Conservation (phyloP, 192 early-diverging fungal species). For the Coemansia sp. region DNA sequence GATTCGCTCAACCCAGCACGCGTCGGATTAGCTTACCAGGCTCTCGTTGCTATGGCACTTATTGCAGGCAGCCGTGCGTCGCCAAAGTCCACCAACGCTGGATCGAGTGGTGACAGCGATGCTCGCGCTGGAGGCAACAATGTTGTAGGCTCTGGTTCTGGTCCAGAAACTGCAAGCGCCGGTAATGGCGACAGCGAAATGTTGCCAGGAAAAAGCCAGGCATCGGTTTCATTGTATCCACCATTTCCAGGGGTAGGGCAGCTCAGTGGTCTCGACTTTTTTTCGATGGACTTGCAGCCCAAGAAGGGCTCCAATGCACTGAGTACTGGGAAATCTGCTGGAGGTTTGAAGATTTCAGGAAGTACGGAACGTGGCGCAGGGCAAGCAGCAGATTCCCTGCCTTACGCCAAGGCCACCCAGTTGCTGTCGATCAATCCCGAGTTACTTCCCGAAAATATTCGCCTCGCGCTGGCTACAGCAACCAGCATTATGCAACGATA, state of each 20-base stretch:
- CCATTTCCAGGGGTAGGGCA: constrained; percentile 41
- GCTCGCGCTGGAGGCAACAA: not conserved
- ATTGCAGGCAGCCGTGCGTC: constrained; percentile 22
- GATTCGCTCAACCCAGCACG: constrained; percentile 47
- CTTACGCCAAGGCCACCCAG: not conserved
- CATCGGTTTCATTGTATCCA: constrained; percentile 3
- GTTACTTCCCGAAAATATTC: constrained; percentile 29
- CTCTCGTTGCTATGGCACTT: constrained; percentile 36
- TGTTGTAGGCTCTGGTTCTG: not conserved
- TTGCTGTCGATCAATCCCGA: constrained; percentile 8
- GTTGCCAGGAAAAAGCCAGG: too few relatives aligned
- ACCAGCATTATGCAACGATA: constrained; percentile 38
- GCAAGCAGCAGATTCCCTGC: not conserved
- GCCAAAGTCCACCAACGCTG: not conserved
- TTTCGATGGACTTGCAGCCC: constrained; percentile 4
- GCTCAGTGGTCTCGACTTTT: constrained; percentile 40
- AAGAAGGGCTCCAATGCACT: not conserved
- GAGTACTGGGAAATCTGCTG: not conserved
- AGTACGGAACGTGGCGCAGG: too few relatives aligned
- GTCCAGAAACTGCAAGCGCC: not conserved
- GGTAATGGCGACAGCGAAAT: too few relatives aligned
- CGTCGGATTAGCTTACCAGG: constrained; percentile 44
- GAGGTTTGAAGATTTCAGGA: not conserved
- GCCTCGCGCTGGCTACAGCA: constrained; percentile 27
- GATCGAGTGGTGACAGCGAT: not conserved